Conservation (phyloP, 345 rosid species). For the Sisymbrium irio region DNA sequence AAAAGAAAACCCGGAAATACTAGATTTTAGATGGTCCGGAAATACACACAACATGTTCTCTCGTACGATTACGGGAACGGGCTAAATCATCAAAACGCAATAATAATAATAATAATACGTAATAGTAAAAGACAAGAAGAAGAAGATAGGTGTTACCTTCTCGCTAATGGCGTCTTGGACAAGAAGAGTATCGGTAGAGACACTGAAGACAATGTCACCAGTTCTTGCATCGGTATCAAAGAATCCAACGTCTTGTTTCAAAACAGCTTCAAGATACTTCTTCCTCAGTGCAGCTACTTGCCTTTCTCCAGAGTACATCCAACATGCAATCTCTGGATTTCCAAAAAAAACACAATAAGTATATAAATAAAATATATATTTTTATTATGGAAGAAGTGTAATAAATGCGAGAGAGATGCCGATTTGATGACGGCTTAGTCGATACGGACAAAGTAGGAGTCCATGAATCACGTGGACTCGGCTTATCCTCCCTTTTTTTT, state of each 20-base stretch:
- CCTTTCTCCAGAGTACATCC: slow-evolving; percentile 99
- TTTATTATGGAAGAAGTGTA: neutral
- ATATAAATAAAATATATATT: neutral
- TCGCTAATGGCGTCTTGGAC: slow-evolving; percentile 99
- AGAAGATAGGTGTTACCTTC: slow-evolving; percentile 48
- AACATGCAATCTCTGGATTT: slow-evolving; percentile 84
- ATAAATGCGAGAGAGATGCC: slow-evolving; percentile 35
- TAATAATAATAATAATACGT: too few relatives aligned
- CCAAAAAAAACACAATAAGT: neutral
- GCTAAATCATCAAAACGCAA: neutral
- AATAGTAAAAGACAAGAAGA: neutral
- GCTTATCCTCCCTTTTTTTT: slow-evolving; percentile 25
- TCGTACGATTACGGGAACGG: slow-evolving; percentile 10
- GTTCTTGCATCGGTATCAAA: slow-evolving; percentile 99
- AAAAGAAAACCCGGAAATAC: slow-evolving; percentile 10
- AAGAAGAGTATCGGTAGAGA: slow-evolving; percentile 96
- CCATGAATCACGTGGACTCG: slow-evolving; percentile 58
- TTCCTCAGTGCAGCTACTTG: slow-evolving; percentile 89
- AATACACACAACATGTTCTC: slow-evolving; percentile 6
- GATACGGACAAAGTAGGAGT: slow-evolving; percentile 39
- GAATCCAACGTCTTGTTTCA: slow-evolving; percentile 97
- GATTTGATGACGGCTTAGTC: slow-evolving; percentile 24
- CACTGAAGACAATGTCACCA: slow-evolving; percentile 96
- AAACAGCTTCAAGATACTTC: slow-evolving; percentile 90
- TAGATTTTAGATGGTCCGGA: slow-evolving; percentile 10